Evolutionary conservation across 1,284 basidiomycete species (phyloP).

Genomic region (Sparassis latifolia): DNA sequence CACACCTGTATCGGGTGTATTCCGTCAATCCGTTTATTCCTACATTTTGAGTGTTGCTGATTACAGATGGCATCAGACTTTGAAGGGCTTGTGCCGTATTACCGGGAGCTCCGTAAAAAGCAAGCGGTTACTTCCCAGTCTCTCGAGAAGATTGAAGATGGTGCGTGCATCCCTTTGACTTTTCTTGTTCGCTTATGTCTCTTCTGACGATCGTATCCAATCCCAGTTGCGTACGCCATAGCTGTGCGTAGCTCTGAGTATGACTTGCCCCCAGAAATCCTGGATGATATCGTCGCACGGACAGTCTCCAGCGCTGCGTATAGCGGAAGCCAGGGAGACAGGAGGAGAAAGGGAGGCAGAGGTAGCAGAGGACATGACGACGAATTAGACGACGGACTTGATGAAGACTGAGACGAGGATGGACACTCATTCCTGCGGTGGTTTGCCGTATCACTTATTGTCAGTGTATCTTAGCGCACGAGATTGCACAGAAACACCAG

Average conservation of each 20-base stretch:
- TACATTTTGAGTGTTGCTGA: not conserved
- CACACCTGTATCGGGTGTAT: not conserved
- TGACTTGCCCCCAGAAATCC: constrained; percentile 54
- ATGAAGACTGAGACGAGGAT: constrained; percentile 10
- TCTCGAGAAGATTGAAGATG: constrained; percentile 90
- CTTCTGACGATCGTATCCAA: constrained; percentile 2
- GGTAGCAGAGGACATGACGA: constrained; percentile 7
- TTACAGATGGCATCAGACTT: constrained; percentile 47
- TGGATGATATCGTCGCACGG: constrained; percentile 59
- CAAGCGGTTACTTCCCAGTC: constrained; percentile 82
- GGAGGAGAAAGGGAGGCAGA: constrained; percentile 10
- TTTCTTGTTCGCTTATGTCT: not conserved
- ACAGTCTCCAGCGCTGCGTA: constrained; percentile 26
- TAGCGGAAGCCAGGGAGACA: constrained; percentile 3
- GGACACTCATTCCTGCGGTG: not conserved
- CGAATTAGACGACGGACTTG: constrained; percentile 5
- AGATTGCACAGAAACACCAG: too few species aligned
- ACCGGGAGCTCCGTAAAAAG: constrained; percentile 80
- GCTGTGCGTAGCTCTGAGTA: constrained; percentile 66
- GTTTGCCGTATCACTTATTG: not conserved
- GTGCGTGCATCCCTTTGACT: constrained; percentile 36
- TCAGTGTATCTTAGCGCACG: too few species aligned
- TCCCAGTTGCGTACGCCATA: constrained; percentile 64
- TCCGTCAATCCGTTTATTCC: not conserved
- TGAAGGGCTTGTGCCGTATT: constrained; percentile 63